Base-by-base conservation (phyloP, 192 early-diverging fungal species). In the Coemansia sp. region DNA sequence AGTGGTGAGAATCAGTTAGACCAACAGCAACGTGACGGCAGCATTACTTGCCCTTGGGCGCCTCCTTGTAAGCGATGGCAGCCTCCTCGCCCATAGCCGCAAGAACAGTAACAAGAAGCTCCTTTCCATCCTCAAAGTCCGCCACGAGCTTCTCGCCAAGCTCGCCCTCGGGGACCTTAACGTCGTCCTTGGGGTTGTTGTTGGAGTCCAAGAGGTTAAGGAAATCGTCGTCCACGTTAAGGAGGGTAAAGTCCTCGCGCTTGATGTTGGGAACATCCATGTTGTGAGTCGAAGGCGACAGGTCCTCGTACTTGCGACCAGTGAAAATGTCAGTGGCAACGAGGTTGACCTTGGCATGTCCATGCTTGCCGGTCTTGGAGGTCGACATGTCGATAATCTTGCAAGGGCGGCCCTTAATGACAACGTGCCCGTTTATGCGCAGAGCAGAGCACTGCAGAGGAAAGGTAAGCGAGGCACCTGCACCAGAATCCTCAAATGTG, bases 361-460 rank as follows among this genome's bases (percentile, higher is more conserved):
- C 97, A 92, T 99, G 97, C 94, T 99, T 99, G 75, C 97, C 97
- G 68, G 97, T 99, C 91, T 99, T 99, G 84, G 95, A 98, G 83
- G 97, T 99, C 56, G 95, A 95, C 93, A 99, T 98, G 76, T 97
- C 95, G 50, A 96, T 87, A 56, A 99, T 97, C 91, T 98, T 99
- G 89, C 97, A 99, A 76, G 97, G 97, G 58, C 94, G 92, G 60
- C 93, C 93, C 88, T 98, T 99, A 77, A 99, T 91, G 62, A 94
- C 87, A 68, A 99, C 97, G 84, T 90, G 86, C 15, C 95, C 97
- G 87, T 90, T 91, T 90, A 97, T 99, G 80, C 97, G 89, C 69
- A 99, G 92, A 66, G 94, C 93, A 82, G 97, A 99, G 85, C 97
- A 99, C 87, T 98, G 95, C 83, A 97, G 87, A 68, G 97, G 97